phyloP scores from a whole-genome alignment of 176 grass and related monocot species.

The Eragrostis curvula region DNA sequence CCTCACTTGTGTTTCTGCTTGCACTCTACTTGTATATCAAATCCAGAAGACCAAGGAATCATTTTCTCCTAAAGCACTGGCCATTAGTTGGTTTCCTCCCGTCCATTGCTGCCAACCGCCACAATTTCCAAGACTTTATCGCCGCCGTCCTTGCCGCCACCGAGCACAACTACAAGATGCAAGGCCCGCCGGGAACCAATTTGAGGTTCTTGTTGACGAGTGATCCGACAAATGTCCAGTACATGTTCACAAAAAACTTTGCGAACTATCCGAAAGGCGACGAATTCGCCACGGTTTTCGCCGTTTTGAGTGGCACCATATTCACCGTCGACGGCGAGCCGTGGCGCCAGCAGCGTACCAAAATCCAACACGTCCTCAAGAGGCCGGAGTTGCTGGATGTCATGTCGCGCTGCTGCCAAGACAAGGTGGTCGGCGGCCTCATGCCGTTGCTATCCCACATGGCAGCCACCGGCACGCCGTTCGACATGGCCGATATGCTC shows the following conservation, averaged over 20 bases:
- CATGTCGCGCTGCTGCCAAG: not conserved
- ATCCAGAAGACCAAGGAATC: not conserved
- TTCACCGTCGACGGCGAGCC: constrained; percentile 35
- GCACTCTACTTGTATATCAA: not conserved
- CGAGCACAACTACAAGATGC: not conserved
- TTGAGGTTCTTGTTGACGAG: not conserved
- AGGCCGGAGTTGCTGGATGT: not conserved
- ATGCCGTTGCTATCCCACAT: not conserved
- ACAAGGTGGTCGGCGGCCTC: not conserved
- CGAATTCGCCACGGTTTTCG: constrained; percentile 32
- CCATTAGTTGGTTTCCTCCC: not conserved
- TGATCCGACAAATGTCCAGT: constrained; percentile 40
- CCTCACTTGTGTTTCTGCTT: too few relatives aligned
- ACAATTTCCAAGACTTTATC: not conserved
- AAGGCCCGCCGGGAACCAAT: not conserved
- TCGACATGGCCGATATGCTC: constrained; percentile 47
- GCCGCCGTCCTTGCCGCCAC: not conserved
- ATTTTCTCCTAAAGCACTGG: not conserved
- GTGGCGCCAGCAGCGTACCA: constrained; percentile 27
- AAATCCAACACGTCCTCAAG: not conserved
- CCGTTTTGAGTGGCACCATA: constrained; percentile 27
- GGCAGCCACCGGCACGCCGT: not conserved
- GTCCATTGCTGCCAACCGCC: not conserved
- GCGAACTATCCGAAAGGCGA: constrained; percentile 47
- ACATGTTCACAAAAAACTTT: constrained; percentile 41